Percentiles rank a stretch among this genome's conserved stretches.
Evolutionary conservation across 345 rosid genomes (phyloP).

Genomic region (Eucalyptus erythrocorys): DNA sequence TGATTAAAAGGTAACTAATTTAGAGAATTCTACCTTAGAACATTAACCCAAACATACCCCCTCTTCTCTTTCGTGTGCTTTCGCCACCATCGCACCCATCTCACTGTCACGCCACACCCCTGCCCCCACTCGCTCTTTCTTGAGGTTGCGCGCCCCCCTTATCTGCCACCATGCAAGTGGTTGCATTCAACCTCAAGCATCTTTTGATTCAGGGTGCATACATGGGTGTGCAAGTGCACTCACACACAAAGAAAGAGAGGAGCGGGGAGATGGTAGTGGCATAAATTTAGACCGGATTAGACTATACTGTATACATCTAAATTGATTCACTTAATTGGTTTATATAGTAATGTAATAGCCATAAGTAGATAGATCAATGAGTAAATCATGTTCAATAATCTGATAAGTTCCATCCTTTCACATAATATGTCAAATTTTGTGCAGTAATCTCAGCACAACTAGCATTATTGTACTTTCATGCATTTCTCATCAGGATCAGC

Average conservation of each 20-base stretch:
- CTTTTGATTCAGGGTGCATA: not conserved
- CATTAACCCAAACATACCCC: not conserved
- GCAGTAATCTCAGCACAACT: not conserved
- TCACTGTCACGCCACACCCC: not conserved
- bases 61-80: not conserved
- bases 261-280: not conserved
- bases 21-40: not conserved
- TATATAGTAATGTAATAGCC: not conserved
- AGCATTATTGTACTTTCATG: not conserved
- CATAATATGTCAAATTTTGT: not conserved
- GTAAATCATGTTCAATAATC: not conserved
- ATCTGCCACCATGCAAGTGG: not conserved
- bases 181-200: not conserved
- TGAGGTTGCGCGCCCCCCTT: not conserved
- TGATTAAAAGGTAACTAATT: not conserved
- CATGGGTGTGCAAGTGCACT: not conserved
- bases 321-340: not conserved
- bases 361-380: not conserved
- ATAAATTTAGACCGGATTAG: not conserved
- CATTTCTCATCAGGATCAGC: not conserved
- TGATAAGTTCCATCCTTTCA: not conserved
- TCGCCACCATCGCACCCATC: not conserved
- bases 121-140: not conserved
- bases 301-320: not conserved
- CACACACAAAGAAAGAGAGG: not conserved